Evolutionary conservation across 2,329 filamentous ascomycete genomes (phyloP).

Genomic region (Calonectria ilicicola): DNA sequence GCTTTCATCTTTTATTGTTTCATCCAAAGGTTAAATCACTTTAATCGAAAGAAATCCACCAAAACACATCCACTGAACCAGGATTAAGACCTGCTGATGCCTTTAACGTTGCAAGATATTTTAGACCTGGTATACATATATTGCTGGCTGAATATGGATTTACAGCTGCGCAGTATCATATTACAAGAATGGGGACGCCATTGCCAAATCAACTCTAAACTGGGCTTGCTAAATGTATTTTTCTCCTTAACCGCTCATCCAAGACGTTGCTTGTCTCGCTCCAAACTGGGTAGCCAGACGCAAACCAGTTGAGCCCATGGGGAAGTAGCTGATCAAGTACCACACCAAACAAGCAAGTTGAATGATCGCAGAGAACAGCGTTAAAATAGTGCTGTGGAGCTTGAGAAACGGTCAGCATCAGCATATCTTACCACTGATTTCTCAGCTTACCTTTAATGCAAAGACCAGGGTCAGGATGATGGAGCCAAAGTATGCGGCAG

Average conservation of each 20-base stretch:
- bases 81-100: not conserved
- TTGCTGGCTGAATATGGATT: not conserved
- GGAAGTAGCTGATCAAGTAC: conserved; percentile 98
- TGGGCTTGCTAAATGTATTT: not conserved
- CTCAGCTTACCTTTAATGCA: conserved; percentile 81
- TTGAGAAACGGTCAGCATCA: conserved; percentile 51
- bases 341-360: conserved; percentile 87
- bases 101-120: conserved; percentile 4
- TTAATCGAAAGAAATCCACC: not conserved
- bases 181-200: not conserved
- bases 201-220: not conserved
- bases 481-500: conserved; percentile 93
- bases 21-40: not conserved
- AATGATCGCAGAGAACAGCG: conserved; percentile 83
- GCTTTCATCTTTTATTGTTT: not conserved
- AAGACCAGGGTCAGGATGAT: conserved; percentile 93
- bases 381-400: conserved; percentile 88
- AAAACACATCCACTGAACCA: not conserved
- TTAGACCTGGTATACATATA: conserved; percentile 8
- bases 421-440: not conserved
- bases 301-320: conserved; percentile 92
- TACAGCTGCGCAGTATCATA: not conserved
- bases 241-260: conserved; percentile 78
- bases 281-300: conserved; percentile 90
- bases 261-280: conserved; percentile 83